Conservation (phyloP, 2,329 filamentous ascomycete genomes). For the Alternaria conjuncta region DNA sequence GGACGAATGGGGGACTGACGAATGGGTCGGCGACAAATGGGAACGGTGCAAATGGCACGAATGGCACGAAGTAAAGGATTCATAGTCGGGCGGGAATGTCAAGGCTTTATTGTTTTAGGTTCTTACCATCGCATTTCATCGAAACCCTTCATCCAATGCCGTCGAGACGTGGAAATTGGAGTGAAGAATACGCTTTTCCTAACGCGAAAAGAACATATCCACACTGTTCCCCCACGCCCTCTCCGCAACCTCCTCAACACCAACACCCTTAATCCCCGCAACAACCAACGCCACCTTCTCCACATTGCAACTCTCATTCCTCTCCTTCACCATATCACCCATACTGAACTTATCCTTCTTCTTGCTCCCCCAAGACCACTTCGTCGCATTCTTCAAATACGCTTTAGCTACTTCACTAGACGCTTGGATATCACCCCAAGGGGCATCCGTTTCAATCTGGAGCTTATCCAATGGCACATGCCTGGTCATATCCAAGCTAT, state of each 20-base stretch:
- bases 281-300: constrained; percentile 57
- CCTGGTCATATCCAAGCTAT: constrained; percentile 53
- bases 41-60: background rate
- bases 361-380: constrained; percentile 50
- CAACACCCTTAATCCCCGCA: constrained; percentile 55
- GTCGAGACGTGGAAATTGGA: too few relatives aligned
- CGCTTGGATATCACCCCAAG: constrained; percentile 55
- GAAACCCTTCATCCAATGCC: too few relatives aligned
- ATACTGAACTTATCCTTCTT: constrained; percentile 59
- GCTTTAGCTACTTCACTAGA: constrained; percentile 49
- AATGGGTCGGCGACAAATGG: background rate
- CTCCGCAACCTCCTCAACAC: constrained; percentile 53
- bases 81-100: too few relatives aligned
- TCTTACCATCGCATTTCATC: too few relatives aligned
- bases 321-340: constrained; percentile 58
- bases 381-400: constrained; percentile 50
- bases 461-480: constrained; percentile 50
- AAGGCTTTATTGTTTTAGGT: rapidly evolving
- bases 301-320: constrained; percentile 60
- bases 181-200: too few relatives aligned
- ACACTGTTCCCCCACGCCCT: constrained; percentile 49
- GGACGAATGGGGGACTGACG: background rate
- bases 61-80: background rate
- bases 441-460: constrained; percentile 59
- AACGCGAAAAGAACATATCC: constrained; percentile 14